These are phyloP conservation scores for Aspergillus ellipticus DNA, from an alignment of 495 filamentous ascomycete species.

Conservation along the genomic window DNA sequence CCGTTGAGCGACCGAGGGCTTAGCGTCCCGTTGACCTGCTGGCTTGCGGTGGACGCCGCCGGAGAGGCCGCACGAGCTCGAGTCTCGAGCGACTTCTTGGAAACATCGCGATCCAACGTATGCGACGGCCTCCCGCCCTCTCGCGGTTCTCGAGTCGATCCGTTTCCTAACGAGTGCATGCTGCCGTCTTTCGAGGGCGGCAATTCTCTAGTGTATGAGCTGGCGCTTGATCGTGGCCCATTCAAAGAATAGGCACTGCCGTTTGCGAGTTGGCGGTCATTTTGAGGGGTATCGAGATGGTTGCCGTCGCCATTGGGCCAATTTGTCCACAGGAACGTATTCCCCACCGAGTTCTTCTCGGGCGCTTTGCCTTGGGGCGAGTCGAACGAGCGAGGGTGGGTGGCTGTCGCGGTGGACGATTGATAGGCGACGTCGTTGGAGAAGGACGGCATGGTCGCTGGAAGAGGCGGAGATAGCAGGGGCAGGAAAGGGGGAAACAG, in stretches of 20 bases:
- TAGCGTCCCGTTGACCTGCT: constrained; percentile 33
- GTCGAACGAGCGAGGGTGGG: constrained; percentile 39
- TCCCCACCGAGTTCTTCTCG: constrained; percentile 46
- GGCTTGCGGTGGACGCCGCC: constrained; percentile 24
- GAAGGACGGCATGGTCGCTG: constrained; percentile 40
- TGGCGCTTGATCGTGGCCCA: constrained; percentile 45
- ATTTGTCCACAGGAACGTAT: constrained; percentile 47
- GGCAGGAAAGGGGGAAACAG: constrained; percentile 5
- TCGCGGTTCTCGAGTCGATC: constrained; percentile 33
- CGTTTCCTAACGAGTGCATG: constrained; percentile 48
- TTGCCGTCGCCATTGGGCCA: constrained; percentile 42
- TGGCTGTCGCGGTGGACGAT: constrained; percentile 29
- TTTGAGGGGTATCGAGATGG: constrained; percentile 31
- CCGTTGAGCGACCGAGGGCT: constrained; percentile 28
- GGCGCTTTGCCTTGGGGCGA: constrained; percentile 38
- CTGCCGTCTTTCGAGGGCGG: constrained; percentile 51
- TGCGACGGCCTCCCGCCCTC: constrained; percentile 39
- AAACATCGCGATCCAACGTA: constrained; percentile 28
- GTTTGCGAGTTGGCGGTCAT: constrained; percentile 37
- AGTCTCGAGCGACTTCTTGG: constrained; percentile 30
- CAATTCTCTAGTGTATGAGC: constrained; percentile 48
- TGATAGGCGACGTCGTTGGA: constrained; percentile 37
- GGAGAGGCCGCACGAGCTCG: constrained; percentile 31
- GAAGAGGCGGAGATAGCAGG: neutral
- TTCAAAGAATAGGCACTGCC: constrained; percentile 46